Conservation (phyloP, 2,329 filamentous ascomycete species). For the Diaporthe nobilis region DNA sequence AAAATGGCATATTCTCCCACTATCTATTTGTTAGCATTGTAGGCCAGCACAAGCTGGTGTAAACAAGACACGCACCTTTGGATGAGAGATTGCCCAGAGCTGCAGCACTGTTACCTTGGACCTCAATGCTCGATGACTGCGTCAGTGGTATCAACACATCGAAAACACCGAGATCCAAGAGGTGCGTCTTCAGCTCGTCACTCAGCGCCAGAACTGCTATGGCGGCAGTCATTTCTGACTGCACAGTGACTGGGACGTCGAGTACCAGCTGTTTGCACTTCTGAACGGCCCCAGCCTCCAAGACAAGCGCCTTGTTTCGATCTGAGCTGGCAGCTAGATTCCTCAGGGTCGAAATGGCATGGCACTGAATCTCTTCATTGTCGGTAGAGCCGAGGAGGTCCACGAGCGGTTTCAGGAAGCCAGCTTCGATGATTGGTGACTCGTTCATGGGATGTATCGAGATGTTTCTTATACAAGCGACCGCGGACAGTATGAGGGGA, state of each 20-base stretch:
- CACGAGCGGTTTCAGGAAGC: constrained; percentile 93
- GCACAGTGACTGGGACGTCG: constrained; percentile 92
- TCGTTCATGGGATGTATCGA: constrained; percentile 98
- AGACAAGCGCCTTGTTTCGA: constrained; percentile 96
- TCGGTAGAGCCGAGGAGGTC: constrained; percentile 95
- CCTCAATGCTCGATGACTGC: constrained; percentile 95
- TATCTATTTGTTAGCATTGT: constrained; percentile 54
- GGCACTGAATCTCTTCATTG: constrained; percentile 98
- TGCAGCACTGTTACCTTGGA: constrained; percentile 97
- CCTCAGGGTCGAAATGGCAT: constrained; percentile 95
- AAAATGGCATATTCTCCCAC: constrained; percentile 98
- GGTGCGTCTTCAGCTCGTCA: constrained; percentile 93
- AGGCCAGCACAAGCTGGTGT: background rate
- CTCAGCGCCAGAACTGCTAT: constrained; percentile 96
- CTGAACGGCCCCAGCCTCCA: constrained; percentile 96
- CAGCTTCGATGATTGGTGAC: constrained; percentile 97
- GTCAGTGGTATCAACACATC: constrained; percentile 96
- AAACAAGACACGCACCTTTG: constrained; percentile 77
- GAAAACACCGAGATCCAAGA: constrained; percentile 93
- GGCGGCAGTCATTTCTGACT: constrained; percentile 99
- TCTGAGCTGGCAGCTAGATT: constrained; percentile 98
- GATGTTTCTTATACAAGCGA: constrained; percentile 98
- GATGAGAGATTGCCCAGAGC: constrained; percentile 96
- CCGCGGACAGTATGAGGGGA: constrained; percentile 94
- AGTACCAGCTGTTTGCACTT: constrained; percentile 98